These are phyloP conservation scores for Nakataea oryzae DNA, from an alignment of 2,329 filamentous ascomycete genomes.

Conservation along the genomic window DNA sequence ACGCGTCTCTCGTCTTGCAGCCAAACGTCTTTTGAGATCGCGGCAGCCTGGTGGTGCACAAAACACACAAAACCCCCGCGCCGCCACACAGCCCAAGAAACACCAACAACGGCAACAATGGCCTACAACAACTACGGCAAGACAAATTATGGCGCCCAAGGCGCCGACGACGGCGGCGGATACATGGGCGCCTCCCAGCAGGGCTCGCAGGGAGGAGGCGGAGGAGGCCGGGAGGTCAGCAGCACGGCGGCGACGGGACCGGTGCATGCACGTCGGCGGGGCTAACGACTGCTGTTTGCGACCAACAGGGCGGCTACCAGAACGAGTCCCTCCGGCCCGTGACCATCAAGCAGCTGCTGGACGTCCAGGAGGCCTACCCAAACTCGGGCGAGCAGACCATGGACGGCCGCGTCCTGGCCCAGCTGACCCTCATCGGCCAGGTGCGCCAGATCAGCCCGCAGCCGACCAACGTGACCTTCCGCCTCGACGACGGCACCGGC, in stretches of 20 bases:
- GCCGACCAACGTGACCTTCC: slow-evolving; percentile 85
- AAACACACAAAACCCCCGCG: too few species aligned
- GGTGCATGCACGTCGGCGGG: too few species aligned
- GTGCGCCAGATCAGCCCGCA: slow-evolving; percentile 80
- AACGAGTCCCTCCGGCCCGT: slow-evolving; percentile 87
- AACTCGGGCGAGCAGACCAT: slow-evolving; percentile 69
- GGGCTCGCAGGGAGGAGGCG: slow-evolving; percentile 33
- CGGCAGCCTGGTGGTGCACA: slow-evolving; percentile 89
- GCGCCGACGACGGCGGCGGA: slow-evolving; percentile 50
- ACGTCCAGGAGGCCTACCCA: slow-evolving; percentile 66
- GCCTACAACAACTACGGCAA: slow-evolving; percentile 38
- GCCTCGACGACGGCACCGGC: slow-evolving; percentile 89
- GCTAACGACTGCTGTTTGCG: background rate
- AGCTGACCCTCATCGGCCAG: slow-evolving; percentile 83
- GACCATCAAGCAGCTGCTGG: slow-evolving; percentile 88
- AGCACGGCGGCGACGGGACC: background rate
- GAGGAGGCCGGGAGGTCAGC: slow-evolving; percentile 26
- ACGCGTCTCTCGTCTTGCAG: too few species aligned
- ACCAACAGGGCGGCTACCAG: slow-evolving; percentile 43
- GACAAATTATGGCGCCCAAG: slow-evolving; percentile 41
- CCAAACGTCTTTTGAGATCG: slow-evolving; percentile 95
- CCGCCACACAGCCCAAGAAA: slow-evolving; percentile 29
- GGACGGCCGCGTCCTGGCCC: slow-evolving; percentile 62
- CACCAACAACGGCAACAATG: background rate
- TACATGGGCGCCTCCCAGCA: slow-evolving; percentile 52